A percentile compares a stretch with the other conserved stretches of the same genome.
These are phyloP conservation scores for Colletotrichum truncatum DNA, from an alignment of 2,329 filamentous ascomycete genomes.

Conservation along the genomic window DNA sequence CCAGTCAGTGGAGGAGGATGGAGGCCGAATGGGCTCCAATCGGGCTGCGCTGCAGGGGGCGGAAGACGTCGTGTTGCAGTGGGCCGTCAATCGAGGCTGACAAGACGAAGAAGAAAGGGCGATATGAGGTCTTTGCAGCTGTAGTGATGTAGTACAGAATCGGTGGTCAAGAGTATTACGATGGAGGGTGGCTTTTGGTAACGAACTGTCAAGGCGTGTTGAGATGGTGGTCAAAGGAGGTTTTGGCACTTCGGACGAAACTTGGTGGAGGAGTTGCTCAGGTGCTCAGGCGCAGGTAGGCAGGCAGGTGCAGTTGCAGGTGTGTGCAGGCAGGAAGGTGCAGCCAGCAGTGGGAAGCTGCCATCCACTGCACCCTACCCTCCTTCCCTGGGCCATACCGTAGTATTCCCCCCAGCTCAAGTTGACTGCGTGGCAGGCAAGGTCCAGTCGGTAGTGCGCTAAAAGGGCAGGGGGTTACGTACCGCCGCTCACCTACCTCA, in stretches of 20 bases:
- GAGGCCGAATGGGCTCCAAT: slow-evolving; percentile 21
- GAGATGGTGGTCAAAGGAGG: slow-evolving; percentile 30
- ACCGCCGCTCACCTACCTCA: not conserved
- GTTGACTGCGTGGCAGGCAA: slow-evolving; percentile 7
- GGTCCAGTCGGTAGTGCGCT: not conserved
- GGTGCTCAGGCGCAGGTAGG: slow-evolving; percentile 4
- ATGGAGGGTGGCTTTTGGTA: slow-evolving; percentile 21
- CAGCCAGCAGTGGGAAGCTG: not conserved
- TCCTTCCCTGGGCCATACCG: not conserved
- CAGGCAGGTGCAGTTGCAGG: not conserved
- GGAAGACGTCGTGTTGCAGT: not conserved
- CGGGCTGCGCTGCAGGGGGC: slow-evolving; percentile 24
- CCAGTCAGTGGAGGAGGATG: slow-evolving; percentile 1
- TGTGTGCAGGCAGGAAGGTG: not conserved
- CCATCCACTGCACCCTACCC: not conserved
- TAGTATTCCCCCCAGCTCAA: not conserved
- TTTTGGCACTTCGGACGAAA: slow-evolving; percentile 30
- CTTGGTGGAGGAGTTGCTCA: slow-evolving; percentile 22
- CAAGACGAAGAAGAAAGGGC: not conserved
- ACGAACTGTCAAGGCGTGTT: slow-evolving; percentile 18
- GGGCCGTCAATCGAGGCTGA: slow-evolving; percentile 1
- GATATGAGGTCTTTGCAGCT: not conserved
- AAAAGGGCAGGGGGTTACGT: not conserved
- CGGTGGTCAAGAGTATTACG: slow-evolving; percentile 12
- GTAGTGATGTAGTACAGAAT: slow-evolving; percentile 16